Conservation (phyloP, 2,329 filamentous ascomycete species). For the Fusarium beomiforme region DNA sequence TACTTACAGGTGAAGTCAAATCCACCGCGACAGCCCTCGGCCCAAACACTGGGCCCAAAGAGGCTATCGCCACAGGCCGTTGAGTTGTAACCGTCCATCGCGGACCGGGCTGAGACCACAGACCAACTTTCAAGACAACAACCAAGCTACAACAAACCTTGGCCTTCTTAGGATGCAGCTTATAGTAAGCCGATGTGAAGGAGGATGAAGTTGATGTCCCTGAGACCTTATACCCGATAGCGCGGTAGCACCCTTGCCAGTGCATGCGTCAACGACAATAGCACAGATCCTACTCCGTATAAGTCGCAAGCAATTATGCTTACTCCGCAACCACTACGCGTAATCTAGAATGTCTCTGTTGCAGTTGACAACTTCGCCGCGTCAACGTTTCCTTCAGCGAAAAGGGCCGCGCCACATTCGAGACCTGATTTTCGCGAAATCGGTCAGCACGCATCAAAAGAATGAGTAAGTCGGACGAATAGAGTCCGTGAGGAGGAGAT, state of each 20-base stretch:
- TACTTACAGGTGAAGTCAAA: constrained; percentile 47
- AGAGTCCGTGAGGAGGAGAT: not conserved
- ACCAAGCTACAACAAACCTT: not conserved
- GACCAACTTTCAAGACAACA: not conserved
- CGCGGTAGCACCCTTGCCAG: not conserved
- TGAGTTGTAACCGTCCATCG: constrained; percentile 39
- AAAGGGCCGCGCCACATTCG: not conserved
- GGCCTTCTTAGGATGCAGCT: not conserved
- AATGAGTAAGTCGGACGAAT: constrained; percentile 7
- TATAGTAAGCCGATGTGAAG: not conserved
- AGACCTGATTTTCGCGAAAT: not conserved
- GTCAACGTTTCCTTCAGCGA: not conserved
- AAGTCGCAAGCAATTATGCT: not conserved
- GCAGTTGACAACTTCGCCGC: not conserved
- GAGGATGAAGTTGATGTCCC: not conserved
- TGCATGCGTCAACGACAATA: not conserved
- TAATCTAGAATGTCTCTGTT: not conserved
- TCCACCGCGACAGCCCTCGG: constrained; percentile 44
- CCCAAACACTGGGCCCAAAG: constrained; percentile 44
- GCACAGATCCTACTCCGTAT: not conserved
- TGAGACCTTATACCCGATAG: not conserved
- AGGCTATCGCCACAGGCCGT: constrained; percentile 44
- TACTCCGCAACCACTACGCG: not conserved
- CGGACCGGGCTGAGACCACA: not conserved
- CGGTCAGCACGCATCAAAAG: constrained; percentile 11